A percentile compares a stretch with the other conserved stretches of the same genome.
Conservation (phyloP, 345 rosid genomes). For the Iberis pinnata region DNA sequence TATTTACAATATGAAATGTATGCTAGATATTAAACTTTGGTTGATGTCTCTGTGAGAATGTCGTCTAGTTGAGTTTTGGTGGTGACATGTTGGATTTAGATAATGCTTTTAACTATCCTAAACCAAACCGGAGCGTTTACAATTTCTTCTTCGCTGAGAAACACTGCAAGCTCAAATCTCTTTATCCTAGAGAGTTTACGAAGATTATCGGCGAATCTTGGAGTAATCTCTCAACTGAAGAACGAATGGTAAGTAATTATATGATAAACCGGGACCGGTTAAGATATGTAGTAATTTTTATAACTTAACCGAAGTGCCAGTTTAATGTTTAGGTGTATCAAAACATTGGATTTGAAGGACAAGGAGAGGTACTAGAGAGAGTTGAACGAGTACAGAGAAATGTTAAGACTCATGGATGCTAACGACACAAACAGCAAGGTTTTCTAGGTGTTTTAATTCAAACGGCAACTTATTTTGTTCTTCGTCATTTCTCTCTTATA, state of each 20-base stretch:
- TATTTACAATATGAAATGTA: too few relatives aligned
- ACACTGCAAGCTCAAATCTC: constrained; percentile 73
- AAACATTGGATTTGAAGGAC: constrained; percentile 74
- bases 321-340: constrained; percentile 61
- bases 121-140: constrained; percentile 92
- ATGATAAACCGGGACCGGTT: background rate
- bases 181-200: constrained; percentile 80
- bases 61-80: too few relatives aligned
- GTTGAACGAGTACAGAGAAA: constrained; percentile 73
- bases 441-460: background rate
- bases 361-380: constrained; percentile 85
- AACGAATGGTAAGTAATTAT: constrained; percentile 49
- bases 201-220: constrained; percentile 89
- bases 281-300: background rate
- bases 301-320: background rate
- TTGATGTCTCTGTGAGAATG: too few relatives aligned
- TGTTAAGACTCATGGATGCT: constrained; percentile 25
- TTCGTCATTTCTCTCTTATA: too few relatives aligned
- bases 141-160: constrained; percentile 92
- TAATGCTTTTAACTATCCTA: constrained; percentile 80
- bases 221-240: constrained; percentile 68
- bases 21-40: too few relatives aligned
- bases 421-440: constrained; percentile 16
- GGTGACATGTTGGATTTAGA: too few relatives aligned
- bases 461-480: constrained; percentile 7